Evolutionary conservation across 2,329 filamentous ascomycete genomes (phyloP).

Genomic region (Diaporthe citri): DNA sequence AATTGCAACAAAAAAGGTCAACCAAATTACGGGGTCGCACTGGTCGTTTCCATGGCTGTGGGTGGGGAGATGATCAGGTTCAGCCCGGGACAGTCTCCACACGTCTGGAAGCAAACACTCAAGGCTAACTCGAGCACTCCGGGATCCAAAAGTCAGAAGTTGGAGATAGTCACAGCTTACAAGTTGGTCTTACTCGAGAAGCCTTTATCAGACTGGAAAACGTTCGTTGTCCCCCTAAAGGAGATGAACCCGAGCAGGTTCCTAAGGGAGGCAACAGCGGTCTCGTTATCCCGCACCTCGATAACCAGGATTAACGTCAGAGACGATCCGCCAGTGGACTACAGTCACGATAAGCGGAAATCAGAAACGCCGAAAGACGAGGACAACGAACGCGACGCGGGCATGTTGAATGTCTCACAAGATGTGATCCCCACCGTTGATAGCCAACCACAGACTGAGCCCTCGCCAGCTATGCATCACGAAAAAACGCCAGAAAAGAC

Average conservation of each 20-base stretch:
- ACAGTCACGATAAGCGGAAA: too few relatives aligned
- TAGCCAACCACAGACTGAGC: background rate
- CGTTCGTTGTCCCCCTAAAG: background rate
- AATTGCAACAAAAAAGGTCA: background rate
- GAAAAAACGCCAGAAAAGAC: background rate
- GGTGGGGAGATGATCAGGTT: background rate
- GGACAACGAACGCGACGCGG: background rate
- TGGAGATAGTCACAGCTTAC: background rate
- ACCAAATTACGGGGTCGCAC: background rate
- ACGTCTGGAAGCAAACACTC: background rate
- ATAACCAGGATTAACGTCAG: background rate
- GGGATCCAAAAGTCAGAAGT: fast-evolving
- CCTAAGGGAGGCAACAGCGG: background rate
- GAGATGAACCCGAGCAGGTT: background rate
- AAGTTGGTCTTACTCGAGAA: background rate
- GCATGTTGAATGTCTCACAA: background rate
- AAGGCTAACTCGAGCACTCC: background rate
- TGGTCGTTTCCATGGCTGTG: background rate
- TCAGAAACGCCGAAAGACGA: background rate
- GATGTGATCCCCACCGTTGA: background rate
- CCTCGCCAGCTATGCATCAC: background rate
- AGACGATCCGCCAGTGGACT: background rate
- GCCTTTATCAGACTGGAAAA: background rate
- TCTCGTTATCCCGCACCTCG: too few relatives aligned
- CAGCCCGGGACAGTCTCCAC: too few relatives aligned